Evolutionary conservation across 257 asterid genomes (phyloP).

Genomic region (Parsonsia alboflavescens): DNA sequence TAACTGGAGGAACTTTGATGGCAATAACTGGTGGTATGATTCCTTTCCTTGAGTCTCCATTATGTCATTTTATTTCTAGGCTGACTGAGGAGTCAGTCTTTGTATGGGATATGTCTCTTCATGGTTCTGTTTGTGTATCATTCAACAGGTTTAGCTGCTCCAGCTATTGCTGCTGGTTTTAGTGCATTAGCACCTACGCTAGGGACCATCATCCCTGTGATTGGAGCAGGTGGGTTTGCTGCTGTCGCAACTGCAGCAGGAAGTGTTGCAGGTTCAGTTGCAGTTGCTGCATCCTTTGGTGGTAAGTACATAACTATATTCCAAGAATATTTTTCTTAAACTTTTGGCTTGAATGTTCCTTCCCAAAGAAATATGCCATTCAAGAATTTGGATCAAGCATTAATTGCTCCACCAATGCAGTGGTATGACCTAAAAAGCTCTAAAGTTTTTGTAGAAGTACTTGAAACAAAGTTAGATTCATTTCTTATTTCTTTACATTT

Average conservation of each 20-base stretch:
- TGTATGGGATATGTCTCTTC: background rate
- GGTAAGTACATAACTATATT: constrained; percentile 36
- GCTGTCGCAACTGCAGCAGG: constrained; percentile 97
- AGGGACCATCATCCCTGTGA: constrained; percentile 79
- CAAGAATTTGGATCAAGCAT: background rate
- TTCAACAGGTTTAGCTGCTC: constrained; percentile 81
- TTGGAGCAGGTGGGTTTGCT: constrained; percentile 94
- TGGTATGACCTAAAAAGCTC: background rate
- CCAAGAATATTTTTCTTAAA: constrained; percentile 1
- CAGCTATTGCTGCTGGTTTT: constrained; percentile 96
- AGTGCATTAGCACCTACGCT: constrained; percentile 89
- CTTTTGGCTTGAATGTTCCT: background rate
- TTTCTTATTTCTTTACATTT: background rate
- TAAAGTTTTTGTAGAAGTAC: background rate
- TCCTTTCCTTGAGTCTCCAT: background rate
- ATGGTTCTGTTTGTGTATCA: constrained; percentile 5
- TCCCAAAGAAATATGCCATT: background rate
- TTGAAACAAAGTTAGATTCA: background rate
- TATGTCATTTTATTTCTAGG: background rate
- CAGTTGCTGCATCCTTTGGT: constrained; percentile 98
- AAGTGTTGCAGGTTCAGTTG: constrained; percentile 94
- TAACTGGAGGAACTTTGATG: constrained; percentile 96
- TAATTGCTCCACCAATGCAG: constrained; percentile 5
- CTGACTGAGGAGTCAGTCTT: background rate
- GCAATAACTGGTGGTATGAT: constrained; percentile 87